A percentile compares a stretch with the other conserved stretches of the same genome.
phyloP scores from a whole-genome alignment of 2,329 filamentous ascomycete genomes.

The Domatiomyces catenatus region DNA sequence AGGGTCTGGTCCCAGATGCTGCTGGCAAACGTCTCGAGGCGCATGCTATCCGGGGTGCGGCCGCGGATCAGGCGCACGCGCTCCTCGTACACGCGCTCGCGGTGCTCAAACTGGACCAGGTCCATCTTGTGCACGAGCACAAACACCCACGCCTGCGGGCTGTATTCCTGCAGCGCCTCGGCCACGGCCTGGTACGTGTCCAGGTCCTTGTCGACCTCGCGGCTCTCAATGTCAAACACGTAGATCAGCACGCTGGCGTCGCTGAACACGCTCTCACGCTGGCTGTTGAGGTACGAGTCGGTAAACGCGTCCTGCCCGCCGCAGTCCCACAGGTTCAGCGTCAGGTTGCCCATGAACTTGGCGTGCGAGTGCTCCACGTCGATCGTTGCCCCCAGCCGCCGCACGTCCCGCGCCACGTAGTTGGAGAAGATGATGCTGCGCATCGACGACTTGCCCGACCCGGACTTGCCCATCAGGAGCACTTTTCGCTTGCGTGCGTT shows the following conservation, averaged over 20 bases:
- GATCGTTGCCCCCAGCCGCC: constrained; percentile 84
- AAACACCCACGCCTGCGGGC: constrained; percentile 68
- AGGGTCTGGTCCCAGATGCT: constrained; percentile 98
- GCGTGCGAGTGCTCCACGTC: constrained; percentile 97
- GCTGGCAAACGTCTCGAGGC: constrained; percentile 78
- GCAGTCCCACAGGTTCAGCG: constrained; percentile 96
- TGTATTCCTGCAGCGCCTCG: constrained; percentile 73
- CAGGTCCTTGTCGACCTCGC: constrained; percentile 84
- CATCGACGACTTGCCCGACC: constrained; percentile 97
- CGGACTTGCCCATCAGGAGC: constrained; percentile 84
- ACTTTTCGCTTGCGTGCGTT: constrained; percentile 56
- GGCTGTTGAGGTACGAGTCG: constrained; percentile 92
- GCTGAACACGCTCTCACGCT: constrained; percentile 90
- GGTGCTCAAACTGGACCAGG: constrained; percentile 64
- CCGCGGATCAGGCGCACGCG: constrained; percentile 61
- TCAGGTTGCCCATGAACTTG: constrained; percentile 95
- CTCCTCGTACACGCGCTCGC: constrained; percentile 71
- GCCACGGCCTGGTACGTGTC: constrained; percentile 87
- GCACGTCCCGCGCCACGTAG: constrained; percentile 91
- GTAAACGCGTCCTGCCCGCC: constrained; percentile 98
- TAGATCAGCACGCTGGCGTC: constrained; percentile 81
- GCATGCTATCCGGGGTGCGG: constrained; percentile 52
- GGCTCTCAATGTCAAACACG: constrained; percentile 95
- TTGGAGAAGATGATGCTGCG: constrained; percentile 98
- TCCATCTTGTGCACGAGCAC: constrained; percentile 99